Percentiles rank a stretch among this genome's conserved stretches.
phyloP scores from a whole-genome alignment of 75 land plant species.

The Selaginella tamariscina region DNA sequence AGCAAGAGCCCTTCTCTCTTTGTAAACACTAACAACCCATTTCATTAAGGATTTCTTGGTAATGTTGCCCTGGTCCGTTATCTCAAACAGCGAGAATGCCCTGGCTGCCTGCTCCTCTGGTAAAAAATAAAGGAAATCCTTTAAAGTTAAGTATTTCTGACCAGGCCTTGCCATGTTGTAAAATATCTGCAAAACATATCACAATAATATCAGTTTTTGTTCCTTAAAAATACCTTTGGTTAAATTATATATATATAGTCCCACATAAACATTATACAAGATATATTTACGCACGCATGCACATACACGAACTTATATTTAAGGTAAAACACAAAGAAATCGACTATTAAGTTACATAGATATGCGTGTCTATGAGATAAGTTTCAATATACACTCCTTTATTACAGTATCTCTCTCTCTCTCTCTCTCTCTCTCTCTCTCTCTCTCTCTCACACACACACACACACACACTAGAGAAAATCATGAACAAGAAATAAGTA shows the following conservation, averaged over 20 bases:
- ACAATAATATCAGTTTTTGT: not conserved
- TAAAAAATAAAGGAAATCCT: constrained; percentile 23
- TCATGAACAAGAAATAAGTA: too few relatives aligned
- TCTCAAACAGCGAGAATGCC: constrained; percentile 24
- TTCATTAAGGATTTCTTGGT: constrained; percentile 23
- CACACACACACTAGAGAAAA: too few relatives aligned
- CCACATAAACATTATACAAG: too few relatives aligned
- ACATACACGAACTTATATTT: constrained; percentile 6
- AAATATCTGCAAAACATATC: constrained; percentile 27
- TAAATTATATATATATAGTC: too few relatives aligned
- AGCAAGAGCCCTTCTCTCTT: constrained; percentile 27
- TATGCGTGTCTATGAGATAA: too few relatives aligned
- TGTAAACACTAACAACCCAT: constrained; percentile 27
- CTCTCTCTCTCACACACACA: too few relatives aligned
- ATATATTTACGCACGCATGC: not conserved
- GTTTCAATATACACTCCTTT: too few relatives aligned
- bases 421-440: too few relatives aligned
- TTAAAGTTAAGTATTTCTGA: constrained; percentile 17
- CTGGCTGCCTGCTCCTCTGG: constrained; percentile 24
- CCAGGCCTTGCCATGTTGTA: constrained; percentile 26
- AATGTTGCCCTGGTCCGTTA: constrained; percentile 22
- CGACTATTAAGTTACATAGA: too few relatives aligned
- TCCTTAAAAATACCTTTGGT: too few relatives aligned
- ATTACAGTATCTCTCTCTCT: too few relatives aligned
- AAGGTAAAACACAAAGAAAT: too few relatives aligned